Percentiles rank a stretch among this genome's conserved stretches.
These are phyloP conservation scores for Xylariaceae sp. DNA, from an alignment of 2,329 filamentous ascomycete genomes.

Conservation along the genomic window DNA sequence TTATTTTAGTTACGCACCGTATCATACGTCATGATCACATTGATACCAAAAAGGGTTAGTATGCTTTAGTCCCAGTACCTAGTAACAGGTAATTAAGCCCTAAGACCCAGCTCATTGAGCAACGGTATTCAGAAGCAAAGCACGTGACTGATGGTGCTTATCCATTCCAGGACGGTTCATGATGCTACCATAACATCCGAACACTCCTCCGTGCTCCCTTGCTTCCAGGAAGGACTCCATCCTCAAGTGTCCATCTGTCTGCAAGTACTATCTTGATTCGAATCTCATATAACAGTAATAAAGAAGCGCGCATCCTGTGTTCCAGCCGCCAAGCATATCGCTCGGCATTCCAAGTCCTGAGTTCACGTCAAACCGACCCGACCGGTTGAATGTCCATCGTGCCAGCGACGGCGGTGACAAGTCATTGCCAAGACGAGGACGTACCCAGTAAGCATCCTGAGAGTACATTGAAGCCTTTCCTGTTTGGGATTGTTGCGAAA, in stretches of 20 bases:
- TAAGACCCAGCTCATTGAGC: too few species aligned
- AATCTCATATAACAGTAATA: background rate
- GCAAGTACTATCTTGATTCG: background rate
- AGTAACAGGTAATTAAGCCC: too few species aligned
- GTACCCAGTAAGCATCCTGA: slow-evolving; percentile 8
- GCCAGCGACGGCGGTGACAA: background rate
- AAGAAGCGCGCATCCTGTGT: background rate
- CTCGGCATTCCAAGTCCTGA: background rate
- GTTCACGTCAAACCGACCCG: background rate
- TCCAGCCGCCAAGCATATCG: background rate
- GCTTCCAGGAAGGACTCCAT: background rate
- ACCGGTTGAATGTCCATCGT: background rate
- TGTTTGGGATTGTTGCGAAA: slow-evolving; percentile 5
- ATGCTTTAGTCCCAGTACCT: too few species aligned
- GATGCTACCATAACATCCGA: background rate
- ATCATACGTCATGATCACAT: too few species aligned
- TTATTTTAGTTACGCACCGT: too few species aligned
- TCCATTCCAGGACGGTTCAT: too few species aligned
- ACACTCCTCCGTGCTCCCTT: background rate
- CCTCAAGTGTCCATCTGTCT: background rate
- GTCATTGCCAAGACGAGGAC: slow-evolving; percentile 13
- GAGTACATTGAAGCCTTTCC: slow-evolving; percentile 1
- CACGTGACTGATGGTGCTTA: too few species aligned
- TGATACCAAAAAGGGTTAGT: too few species aligned
- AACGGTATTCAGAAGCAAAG: background rate